These are phyloP conservation scores for Sphaceloma murrayae DNA, from an alignment of 2,329 filamentous ascomycete genomes.

Conservation along the genomic window DNA sequence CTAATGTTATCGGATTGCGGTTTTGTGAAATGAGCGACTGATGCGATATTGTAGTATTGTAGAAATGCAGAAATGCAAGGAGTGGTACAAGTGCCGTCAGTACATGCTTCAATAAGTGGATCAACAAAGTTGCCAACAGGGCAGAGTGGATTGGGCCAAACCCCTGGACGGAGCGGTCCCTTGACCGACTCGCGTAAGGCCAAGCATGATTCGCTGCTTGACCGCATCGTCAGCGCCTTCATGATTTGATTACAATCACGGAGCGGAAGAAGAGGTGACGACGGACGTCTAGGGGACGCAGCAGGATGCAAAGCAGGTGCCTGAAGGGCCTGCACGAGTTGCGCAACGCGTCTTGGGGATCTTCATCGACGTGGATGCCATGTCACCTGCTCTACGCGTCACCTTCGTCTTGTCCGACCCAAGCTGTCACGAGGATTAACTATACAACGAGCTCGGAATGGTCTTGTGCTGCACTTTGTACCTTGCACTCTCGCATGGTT, in stretches of 20 bases:
- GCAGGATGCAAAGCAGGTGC: slow-evolving; percentile 1
- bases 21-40: slow-evolving; percentile 2
- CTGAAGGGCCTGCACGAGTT: neutral
- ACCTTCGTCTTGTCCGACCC: slow-evolving; percentile 5
- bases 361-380: neutral
- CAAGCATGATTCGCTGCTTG: slow-evolving; percentile 5
- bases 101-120: too few relatives aligned
- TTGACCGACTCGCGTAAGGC: slow-evolving; percentile 11
- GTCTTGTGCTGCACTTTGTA: too few relatives aligned
- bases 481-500: too few relatives aligned
- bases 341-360: neutral
- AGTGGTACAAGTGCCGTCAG: too few relatives aligned
- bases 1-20: neutral
- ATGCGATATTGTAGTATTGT: neutral
- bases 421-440: neutral
- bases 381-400: slow-evolving; percentile 3
- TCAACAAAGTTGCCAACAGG: slow-evolving; percentile 13
- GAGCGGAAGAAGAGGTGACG: slow-evolving; percentile 5
- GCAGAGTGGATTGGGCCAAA: too few relatives aligned
- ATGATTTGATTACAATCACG: neutral
- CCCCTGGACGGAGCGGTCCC: neutral
- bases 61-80: too few relatives aligned
- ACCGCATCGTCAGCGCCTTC: neutral
- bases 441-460: neutral
- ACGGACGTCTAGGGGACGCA: neutral